Evolutionary conservation across 78 protist genomes (phyloP).

Genomic region (Bigelowiella natans): DNA sequence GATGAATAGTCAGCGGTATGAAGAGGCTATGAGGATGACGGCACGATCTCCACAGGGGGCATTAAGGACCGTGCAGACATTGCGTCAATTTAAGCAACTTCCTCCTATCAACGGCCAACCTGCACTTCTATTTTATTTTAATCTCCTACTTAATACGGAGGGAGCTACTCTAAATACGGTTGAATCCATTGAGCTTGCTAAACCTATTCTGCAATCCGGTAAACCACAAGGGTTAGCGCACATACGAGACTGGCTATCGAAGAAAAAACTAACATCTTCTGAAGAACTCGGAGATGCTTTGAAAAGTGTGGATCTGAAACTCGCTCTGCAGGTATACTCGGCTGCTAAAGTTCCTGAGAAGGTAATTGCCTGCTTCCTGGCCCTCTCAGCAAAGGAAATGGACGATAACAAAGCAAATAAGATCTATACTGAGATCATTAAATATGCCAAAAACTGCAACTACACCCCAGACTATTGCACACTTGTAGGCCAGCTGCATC

Average conservation of each 20-base stretch:
- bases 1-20: slow-evolving; percentile 46
- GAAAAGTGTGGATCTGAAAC: slow-evolving; percentile 42
- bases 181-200: slow-evolving; percentile 90
- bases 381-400: slow-evolving; percentile 14
- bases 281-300: slow-evolving; percentile 95
- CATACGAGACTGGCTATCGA: slow-evolving; percentile 74
- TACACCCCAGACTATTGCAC: slow-evolving; percentile 53
- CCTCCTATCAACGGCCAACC: slow-evolving; percentile 19
- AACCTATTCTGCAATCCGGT: slow-evolving; percentile 74
- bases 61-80: slow-evolving; percentile 81
- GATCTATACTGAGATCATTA: slow-evolving; percentile 75
- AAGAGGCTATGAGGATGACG: slow-evolving; percentile 86
- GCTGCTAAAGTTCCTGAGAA: slow-evolving; percentile 62
- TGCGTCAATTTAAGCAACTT: not conserved
- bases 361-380: slow-evolving; percentile 78
- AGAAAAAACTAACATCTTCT: slow-evolving; percentile 86
- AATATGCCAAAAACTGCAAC: slow-evolving; percentile 69
- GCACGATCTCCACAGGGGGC: slow-evolving; percentile 56
- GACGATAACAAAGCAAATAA: slow-evolving; percentile 32
- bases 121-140: slow-evolving; percentile 82
- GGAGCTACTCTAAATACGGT: slow-evolving; percentile 66
- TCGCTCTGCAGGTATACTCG: slow-evolving; percentile 82
- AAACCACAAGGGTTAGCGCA: not conserved
- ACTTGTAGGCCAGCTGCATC: slow-evolving; percentile 49
- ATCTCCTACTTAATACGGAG: slow-evolving; percentile 67